Evolutionary conservation across 2,329 filamentous ascomycete genomes (phyloP), one percentile per base, ranked within the genome.

Genomic region (Alternaria longipes): DNA sequence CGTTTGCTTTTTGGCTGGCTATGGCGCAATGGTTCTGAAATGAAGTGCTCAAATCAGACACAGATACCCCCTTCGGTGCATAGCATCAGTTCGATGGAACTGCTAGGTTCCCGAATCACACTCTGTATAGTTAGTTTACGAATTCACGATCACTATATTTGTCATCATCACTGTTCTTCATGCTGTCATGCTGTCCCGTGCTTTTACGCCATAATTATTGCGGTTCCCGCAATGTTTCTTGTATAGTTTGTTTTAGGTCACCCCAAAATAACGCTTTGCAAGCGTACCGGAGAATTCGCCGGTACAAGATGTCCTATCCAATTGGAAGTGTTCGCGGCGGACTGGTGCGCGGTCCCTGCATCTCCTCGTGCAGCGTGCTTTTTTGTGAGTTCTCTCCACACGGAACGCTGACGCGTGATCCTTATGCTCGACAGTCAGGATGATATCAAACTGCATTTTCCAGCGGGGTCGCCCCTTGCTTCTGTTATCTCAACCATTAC

Each of bases 41-140:
- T 70, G 70, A 74, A 71, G 66, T 69, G 67, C 64, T 74, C 71
- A 73, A 63, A 70, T 74, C 69, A 73, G 70, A 70, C 69, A 69
- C 64, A 47, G 61, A 68, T 68, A 68, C 65, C 65, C 65, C 56
- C 46, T 50, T 38, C 32, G 53, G 63, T 63, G 61, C 41, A 38
- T 8, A 36, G 22, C 56, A 56, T 55, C 36, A 30, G 38, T 20
- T 40, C 44, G 51, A 55, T 32, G 51, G 56, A 49, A 55, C 56
- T 59, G 51, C 56, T 55, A 55, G 44, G 51, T 56, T 59, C 36
- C 36, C 20, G 36, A 49, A 26, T 45, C 28, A 18, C 36, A 11
- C 24, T 30, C 26, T 56, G 52, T 60, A 51, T 20, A 56, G 28
- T 46, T 56, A 56, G n/a, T 60, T 44, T 22, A 50, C 14, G 18